phyloP scores from a whole-genome alignment of 768 basidiomycete species.

The Astraeus odoratus region DNA sequence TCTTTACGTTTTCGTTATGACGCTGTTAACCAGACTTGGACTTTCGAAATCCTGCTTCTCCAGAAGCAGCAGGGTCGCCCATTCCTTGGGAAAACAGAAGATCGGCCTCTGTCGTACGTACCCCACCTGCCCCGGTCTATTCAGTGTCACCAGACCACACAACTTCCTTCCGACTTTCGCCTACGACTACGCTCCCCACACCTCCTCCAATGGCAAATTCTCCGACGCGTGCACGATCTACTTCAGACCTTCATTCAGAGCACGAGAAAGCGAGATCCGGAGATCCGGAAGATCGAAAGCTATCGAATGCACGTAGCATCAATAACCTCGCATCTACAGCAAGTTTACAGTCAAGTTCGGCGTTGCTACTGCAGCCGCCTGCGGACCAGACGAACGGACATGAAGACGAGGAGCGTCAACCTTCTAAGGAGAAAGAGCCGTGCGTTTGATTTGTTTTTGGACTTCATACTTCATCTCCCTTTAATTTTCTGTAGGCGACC shows the following conservation, averaged over 20 bases:
- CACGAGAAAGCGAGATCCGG: constrained; percentile 32
- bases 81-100: constrained; percentile 48
- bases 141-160: constrained; percentile 23
- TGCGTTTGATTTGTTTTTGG: constrained; percentile 27
- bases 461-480: constrained; percentile 9
- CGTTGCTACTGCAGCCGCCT: constrained; percentile 7
- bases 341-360: constrained; percentile 15
- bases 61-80: constrained; percentile 44
- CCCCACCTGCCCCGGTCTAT: constrained; percentile 33
- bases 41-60: constrained; percentile 69
- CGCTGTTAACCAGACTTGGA: constrained; percentile 30
- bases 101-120: constrained; percentile 47
- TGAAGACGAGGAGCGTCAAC: constrained; percentile 20
- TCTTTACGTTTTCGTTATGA: constrained; percentile 2
- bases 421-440: constrained; percentile 43
- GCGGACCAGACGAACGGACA: constrained; percentile 13
- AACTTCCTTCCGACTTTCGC: constrained; percentile 23
- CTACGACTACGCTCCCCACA: constrained; percentile 29
- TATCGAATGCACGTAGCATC: constrained; percentile 25
- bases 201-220: constrained; percentile 36
- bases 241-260: constrained; percentile 43
- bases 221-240: constrained; percentile 49
- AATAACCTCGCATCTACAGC: constrained; percentile 17
- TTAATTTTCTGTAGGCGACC: constrained; percentile 36
- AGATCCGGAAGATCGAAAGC: constrained; percentile 20